phyloP scores from a whole-genome alignment of 257 asterid genomes.

The Paraleonurus japonicus region DNA sequence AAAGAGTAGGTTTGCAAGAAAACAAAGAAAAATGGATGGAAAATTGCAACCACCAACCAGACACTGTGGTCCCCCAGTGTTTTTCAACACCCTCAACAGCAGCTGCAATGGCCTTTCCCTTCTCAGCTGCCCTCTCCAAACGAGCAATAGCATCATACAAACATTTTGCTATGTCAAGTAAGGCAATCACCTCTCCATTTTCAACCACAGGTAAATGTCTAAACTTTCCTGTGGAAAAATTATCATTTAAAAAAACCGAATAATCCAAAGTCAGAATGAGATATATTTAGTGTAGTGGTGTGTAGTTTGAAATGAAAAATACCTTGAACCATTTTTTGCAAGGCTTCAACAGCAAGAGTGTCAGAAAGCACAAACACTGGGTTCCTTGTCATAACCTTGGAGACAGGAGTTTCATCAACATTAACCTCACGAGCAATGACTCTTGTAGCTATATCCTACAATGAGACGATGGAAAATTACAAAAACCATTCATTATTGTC shows the following conservation, averaged over 20 bases:
- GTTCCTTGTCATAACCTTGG: slow-evolving; percentile 91
- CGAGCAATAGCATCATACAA: slow-evolving; percentile 98
- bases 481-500: slow-evolving; percentile 4
- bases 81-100: slow-evolving; percentile 99
- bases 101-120: slow-evolving; percentile 99
- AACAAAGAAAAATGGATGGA: slow-evolving; percentile 9
- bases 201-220: slow-evolving; percentile 98
- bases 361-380: slow-evolving; percentile 97
- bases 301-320: slow-evolving; percentile 26
- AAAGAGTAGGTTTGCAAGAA: background rate
- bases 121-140: slow-evolving; percentile 97
- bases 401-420: slow-evolving; percentile 85
- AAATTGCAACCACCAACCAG: slow-evolving; percentile 62
- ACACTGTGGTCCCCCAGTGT: slow-evolving; percentile 84
- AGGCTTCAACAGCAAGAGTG: slow-evolving; percentile 96
- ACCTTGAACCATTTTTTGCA: slow-evolving; percentile 99
- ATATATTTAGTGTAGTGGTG: slow-evolving; percentile 9
- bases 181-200: slow-evolving; percentile 94
- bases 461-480: slow-evolving; percentile 3
- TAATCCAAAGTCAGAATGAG: slow-evolving; percentile 1
- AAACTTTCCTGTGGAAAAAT: slow-evolving; percentile 74
- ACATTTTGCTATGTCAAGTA: slow-evolving; percentile 97
- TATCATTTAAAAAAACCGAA: slow-evolving; percentile 1
- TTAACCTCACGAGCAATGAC: slow-evolving; percentile 84
- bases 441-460: slow-evolving; percentile 85